Evolutionary conservation across 306 rosid genomes (phyloP).

Genomic region (Biancaea sappan): DNA sequence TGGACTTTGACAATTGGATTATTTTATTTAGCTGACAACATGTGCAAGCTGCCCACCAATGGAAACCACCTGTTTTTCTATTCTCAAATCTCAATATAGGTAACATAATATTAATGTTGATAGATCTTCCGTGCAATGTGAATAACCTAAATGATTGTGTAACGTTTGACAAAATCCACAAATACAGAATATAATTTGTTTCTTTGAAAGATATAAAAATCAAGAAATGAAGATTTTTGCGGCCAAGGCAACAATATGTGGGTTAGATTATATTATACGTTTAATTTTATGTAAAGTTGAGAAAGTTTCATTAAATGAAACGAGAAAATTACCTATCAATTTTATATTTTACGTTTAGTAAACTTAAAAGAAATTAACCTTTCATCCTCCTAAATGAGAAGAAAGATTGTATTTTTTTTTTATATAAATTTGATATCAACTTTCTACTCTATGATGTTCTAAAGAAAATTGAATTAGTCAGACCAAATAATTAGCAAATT

Average conservation of each 20-base stretch:
- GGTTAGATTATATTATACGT: not conserved
- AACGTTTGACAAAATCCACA: not conserved
- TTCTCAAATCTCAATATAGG: constrained; percentile 6
- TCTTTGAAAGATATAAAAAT: not conserved
- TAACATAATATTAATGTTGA: not conserved
- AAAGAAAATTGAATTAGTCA: too few relatives aligned
- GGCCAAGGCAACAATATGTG: too few relatives aligned
- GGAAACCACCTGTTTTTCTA: not conserved
- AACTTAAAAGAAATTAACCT: too few relatives aligned
- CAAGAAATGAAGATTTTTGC: not conserved
- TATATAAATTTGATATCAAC: too few relatives aligned
- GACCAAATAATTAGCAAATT: too few relatives aligned
- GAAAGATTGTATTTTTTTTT: too few relatives aligned
- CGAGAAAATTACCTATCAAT: too few relatives aligned
- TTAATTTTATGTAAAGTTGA: not conserved
- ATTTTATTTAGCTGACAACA: not conserved
- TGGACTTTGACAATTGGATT: constrained; percentile 32
- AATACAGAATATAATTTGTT: not conserved
- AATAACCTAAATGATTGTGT: not conserved
- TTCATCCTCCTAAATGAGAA: too few relatives aligned
- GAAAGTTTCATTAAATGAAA: too few relatives aligned
- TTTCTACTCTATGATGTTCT: too few relatives aligned
- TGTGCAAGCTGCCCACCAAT: not conserved
- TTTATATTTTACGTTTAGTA: too few relatives aligned
- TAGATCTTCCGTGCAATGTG: not conserved